Percentiles rank a stretch among this genome's conserved stretches.
Conservation (phyloP, 257 asterid genomes). For the Solanum gracilifrons region DNA sequence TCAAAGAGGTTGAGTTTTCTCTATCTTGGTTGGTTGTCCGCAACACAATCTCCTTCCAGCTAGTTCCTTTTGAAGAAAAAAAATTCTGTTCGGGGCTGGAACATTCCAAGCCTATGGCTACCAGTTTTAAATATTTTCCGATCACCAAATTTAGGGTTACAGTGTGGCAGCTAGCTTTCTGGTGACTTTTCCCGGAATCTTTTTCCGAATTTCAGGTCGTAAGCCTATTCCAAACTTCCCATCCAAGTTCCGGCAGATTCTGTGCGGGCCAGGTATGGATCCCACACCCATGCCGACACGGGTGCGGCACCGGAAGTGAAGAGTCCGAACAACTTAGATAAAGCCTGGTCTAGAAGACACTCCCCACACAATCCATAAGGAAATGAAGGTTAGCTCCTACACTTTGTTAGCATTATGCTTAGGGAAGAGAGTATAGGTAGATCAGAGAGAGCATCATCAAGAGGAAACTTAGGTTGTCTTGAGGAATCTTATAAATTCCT, state of each 20-base stretch:
- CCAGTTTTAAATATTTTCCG: background rate
- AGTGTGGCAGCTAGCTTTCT: background rate
- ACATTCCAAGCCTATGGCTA: background rate
- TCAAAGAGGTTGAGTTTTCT: background rate
- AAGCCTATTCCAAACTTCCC: background rate
- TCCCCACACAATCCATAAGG: background rate
- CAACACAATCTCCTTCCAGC: background rate
- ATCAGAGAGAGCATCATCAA: background rate
- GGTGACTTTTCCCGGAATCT: background rate
- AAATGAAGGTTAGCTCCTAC: background rate
- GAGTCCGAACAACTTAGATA: background rate
- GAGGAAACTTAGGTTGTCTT: background rate
- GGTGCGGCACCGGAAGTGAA: background rate
- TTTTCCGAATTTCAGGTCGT: background rate
- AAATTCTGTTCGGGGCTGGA: background rate
- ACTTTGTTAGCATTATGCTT: background rate
- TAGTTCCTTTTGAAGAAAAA: background rate
- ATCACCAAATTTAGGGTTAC: background rate
- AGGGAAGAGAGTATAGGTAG: background rate
- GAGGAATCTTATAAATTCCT: background rate
- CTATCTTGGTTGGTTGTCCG: background rate
- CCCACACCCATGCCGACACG: background rate
- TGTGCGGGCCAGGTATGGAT: background rate
- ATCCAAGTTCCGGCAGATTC: background rate
- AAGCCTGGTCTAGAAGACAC: background rate